phyloP scores from a whole-genome alignment of 2,329 filamentous ascomycete species.

The Stachybotrys chartarum region DNA sequence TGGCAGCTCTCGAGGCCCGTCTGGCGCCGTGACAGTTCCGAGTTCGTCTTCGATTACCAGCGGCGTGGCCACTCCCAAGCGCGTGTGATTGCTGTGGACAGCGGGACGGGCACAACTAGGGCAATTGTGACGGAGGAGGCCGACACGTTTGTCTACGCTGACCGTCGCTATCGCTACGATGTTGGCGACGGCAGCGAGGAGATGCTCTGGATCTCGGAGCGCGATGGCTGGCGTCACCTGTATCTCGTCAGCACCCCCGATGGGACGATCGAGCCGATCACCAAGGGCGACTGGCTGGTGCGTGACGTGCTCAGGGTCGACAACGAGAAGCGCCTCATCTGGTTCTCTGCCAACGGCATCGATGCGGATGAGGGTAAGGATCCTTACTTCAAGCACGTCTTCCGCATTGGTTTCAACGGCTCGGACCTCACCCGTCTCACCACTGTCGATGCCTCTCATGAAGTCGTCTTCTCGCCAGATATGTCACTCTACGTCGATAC shows the following conservation, averaged over 20 bases:
- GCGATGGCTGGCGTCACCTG: conserved; percentile 19
- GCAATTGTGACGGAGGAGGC: conserved; percentile 3
- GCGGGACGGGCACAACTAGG: not conserved
- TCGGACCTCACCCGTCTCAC: conserved; percentile 15
- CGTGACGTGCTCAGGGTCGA: conserved; percentile 13
- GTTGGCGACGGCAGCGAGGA: conserved; percentile 6
- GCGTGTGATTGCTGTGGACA: conserved; percentile 1
- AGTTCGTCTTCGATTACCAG: conserved; percentile 6
- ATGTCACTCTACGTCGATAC: conserved; percentile 13
- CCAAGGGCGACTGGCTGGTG: conserved; percentile 17
- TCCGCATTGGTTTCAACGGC: conserved; percentile 16
- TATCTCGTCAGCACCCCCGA: conserved; percentile 10
- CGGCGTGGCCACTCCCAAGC: conserved; percentile 2
- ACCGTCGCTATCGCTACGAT: conserved; percentile 3
- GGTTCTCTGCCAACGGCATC: conserved; percentile 14
- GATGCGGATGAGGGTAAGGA: conserved; percentile 9
- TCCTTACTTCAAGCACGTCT: conserved; percentile 17
- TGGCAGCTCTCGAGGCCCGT: conserved; percentile 4
- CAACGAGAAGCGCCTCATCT: conserved; percentile 8
- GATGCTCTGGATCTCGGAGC: conserved; percentile 19
- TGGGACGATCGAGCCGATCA: conserved; percentile 14
- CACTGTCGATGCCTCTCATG: conserved; percentile 18
- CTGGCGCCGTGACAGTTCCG: conserved; percentile 3
- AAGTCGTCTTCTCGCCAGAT: conserved; percentile 13
- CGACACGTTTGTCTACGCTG: conserved; percentile 3